Base-by-base conservation (phyloP, 2,329 filamentous ascomycete genomes). In the Didymella arachidicola region DNA sequence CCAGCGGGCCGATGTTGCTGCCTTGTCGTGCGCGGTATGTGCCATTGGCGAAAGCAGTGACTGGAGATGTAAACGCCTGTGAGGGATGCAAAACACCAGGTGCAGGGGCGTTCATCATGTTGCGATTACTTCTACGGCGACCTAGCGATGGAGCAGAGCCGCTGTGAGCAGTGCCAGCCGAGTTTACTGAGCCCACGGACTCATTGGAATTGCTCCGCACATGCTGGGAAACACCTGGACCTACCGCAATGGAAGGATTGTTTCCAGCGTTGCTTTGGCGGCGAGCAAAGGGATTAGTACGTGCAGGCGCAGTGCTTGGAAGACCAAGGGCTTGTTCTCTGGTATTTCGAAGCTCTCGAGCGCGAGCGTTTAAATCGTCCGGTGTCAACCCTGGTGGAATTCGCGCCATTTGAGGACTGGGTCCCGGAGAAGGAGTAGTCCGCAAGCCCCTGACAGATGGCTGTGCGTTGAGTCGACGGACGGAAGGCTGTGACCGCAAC, bases 241-340 rank as follows among this genome's bases (percentile, higher is more conserved):
- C 57, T 22, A 55, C 59, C 41, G 61, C 51, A 39, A 61, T 57
- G 7, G 65, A 53, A 14, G 63, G 44, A 16, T 61, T 47, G 38
- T 65, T 70, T 7, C 63, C 57, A 26, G 70, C 47, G 42, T 69
- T 68, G 60, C 61, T 71, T 26, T 66, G 65, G 22, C 72, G 69
- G 49, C 74, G 68, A 47, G 72, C 66, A 48, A 77, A 78, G 1
- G 76, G 76, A 50, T 78, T 78, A 44, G 72, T 77, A 18, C 72
- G 70, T 32, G 68, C 62, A n/a, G 72, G 69, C 39, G 58, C 65
- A 27, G 63, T 62, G 14, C 54, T 64, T 12, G 69, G 67, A 32
- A 72, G 71, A 18, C 65, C 68, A 25, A 77, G 68, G 39, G 69
- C 72, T 27, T 70, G 70, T 49, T 70, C 68, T 32, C 76, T 71